These are phyloP conservation scores for Straminergon stramineum DNA, from an alignment of 225 moss, liverwort and hornwort genomes.

Conservation along the genomic window DNA sequence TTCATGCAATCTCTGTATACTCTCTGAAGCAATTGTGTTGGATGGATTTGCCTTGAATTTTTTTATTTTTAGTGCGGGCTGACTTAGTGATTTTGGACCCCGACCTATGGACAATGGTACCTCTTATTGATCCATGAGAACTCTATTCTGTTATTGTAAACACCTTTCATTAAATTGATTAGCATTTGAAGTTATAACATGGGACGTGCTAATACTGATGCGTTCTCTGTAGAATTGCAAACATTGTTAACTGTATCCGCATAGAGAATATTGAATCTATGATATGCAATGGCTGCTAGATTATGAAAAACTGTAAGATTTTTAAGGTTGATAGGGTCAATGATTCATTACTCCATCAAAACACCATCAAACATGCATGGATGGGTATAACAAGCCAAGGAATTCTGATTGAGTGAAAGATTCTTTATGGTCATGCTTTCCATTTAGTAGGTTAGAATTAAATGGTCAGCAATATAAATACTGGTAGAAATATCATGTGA, in stretches of 20 bases:
- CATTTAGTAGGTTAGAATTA: background rate
- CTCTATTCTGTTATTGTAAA: background rate
- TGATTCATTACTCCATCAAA: background rate
- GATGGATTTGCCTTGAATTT: background rate
- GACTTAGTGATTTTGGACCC: conserved; percentile 72
- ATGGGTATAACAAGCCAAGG: background rate
- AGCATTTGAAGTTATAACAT: background rate
- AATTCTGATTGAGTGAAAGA: background rate
- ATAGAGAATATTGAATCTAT: conserved; percentile 83
- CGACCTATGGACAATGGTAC: conserved; percentile 86
- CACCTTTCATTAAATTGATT: background rate
- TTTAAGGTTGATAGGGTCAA: conserved; percentile 80
- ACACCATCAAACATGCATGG: background rate
- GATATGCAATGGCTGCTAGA: conserved; percentile 85
- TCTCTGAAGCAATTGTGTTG: background rate
- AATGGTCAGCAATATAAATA: background rate
- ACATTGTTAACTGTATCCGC: conserved; percentile 83
- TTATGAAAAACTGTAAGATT: conserved; percentile 73
- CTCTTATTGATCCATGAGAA: conserved; percentile 85
- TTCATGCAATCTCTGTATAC: background rate
- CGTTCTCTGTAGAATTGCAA: conserved; percentile 65
- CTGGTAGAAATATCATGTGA: background rate
- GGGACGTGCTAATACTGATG: background rate
- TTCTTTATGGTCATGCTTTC: background rate
- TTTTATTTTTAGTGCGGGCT: conserved; percentile 40